A percentile compares a stretch with the other conserved stretches of the same genome.
Conservation (phyloP, 1,139 yeast species). For the Pichia sp. region DNA sequence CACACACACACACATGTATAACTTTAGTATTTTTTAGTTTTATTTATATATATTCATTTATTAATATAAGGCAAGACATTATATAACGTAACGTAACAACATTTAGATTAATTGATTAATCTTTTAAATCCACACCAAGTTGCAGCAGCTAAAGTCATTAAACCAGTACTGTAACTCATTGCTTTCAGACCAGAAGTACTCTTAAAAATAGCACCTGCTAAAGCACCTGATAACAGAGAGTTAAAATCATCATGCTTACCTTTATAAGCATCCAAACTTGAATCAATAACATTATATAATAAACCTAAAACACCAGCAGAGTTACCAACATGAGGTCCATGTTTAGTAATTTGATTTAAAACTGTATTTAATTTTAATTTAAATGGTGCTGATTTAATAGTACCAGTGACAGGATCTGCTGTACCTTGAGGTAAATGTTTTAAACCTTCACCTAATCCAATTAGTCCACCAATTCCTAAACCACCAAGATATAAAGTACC, state of each 20-base stretch:
- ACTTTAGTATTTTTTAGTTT: background rate
- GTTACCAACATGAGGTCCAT: slow-evolving; percentile 95
- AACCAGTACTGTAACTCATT: slow-evolving; percentile 78
- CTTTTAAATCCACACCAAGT: slow-evolving; percentile 86
- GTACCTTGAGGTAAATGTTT: slow-evolving; percentile 56
- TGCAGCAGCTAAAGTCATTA: slow-evolving; percentile 88
- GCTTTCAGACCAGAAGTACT: slow-evolving; percentile 81
- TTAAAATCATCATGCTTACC: slow-evolving; percentile 85
- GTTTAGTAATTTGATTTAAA: slow-evolving; percentile 83
- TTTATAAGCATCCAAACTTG: slow-evolving; percentile 70
- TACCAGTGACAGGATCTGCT: slow-evolving; percentile 26
- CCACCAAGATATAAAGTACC: slow-evolving; percentile 88
- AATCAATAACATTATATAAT: slow-evolving; percentile 78
- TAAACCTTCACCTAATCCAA: slow-evolving; percentile 83
- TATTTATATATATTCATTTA: no score
- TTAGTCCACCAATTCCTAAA: slow-evolving; percentile 72
- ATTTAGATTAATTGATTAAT: slow-evolving; percentile 22
- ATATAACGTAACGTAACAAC: background rate
- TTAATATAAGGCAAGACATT: background rate
- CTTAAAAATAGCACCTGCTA: slow-evolving; percentile 88
- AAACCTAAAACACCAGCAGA: slow-evolving; percentile 91
- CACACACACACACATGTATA: background rate
- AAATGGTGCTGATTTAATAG: slow-evolving; percentile 48
- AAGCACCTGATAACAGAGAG: slow-evolving; percentile 82
- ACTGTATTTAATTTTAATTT: slow-evolving; percentile 83